phyloP scores from a whole-genome alignment of 148 eudicot genomes.

The Rhododendron kiyosumense region DNA sequence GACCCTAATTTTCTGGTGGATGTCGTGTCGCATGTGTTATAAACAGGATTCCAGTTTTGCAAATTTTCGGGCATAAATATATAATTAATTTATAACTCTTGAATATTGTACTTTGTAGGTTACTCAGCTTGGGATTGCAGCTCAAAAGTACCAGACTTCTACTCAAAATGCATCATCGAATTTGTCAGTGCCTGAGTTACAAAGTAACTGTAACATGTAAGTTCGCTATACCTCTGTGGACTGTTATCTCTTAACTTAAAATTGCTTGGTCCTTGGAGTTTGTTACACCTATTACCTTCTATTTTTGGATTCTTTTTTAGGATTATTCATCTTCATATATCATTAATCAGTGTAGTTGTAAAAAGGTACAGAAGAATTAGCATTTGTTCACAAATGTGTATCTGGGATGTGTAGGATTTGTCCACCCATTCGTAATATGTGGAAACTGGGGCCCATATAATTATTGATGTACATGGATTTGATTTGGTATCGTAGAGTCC shows the following conservation, averaged over 20 bases:
- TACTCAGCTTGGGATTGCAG: conserved; percentile 88
- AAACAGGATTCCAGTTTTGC: not conserved
- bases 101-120: conserved; percentile 49
- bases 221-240: conserved; percentile 19
- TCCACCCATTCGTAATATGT: not conserved
- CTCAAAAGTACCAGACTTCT: conserved; percentile 88
- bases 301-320: not conserved
- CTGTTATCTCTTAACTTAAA: not conserved
- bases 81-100: not conserved
- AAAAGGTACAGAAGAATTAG: not conserved
- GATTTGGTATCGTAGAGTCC: not conserved
- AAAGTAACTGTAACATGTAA: conserved; percentile 88
- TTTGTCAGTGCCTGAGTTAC: conserved; percentile 71
- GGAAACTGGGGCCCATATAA: not conserved
- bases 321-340: not conserved
- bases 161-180: conserved; percentile 72
- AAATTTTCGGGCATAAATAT: not conserved
- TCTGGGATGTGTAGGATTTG: not conserved
- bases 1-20: not conserved
- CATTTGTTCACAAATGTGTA: not conserved
- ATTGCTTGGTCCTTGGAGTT: not conserved
- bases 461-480: not conserved
- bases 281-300: not conserved
- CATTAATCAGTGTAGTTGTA: not conserved
- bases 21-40: not conserved